Evolutionary conservation across 1,139 yeast genomes (phyloP), one percentile per base, ranked within the genome.

Genomic region (Kodamaea derodonti): DNA sequence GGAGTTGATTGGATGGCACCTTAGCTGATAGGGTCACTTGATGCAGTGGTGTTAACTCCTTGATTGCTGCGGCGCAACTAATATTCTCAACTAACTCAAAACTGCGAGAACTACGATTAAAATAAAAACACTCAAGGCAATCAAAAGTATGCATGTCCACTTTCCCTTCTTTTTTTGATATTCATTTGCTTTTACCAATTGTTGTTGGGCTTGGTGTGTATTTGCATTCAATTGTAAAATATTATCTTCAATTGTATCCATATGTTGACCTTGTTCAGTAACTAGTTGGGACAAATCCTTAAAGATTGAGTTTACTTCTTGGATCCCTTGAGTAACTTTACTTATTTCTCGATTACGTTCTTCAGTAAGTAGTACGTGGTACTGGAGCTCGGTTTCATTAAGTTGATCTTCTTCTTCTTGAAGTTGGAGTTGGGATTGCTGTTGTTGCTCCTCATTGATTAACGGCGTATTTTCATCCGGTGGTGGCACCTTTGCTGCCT

Each of bases 231-330:
- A 62, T 38, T 73, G 77, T 18, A 79, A 61, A 33, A 88, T 69
- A 54, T 87, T 87, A 40, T 83, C 87, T 50, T 87, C 96, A 13
- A 88, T 78, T 0, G 87, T 76, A 52, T 86, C 95, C 18, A 88
- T 71, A 45, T 84, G 90, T 26, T 76, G 80, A 4, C 95, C 95
- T 54, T 88, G 97, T 52, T 85, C 92, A 35, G 72, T 69, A 1
- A 88, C 94, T 46, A 88, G 60, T 27, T 78, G 73, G 12, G 88
- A 88, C 42, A 88, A 60, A 48, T 87, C 95, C 45, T 80, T 79
- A 56, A 87, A 88, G 2, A 88, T 87, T 6, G 88, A 72, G 52
- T 88, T 87, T 31, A 88, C 87, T 48, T 88, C 96, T 40, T 72
- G 72, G 6, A 88, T 85, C 0, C 95, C 95, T 33, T 78, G 76